phyloP scores from a whole-genome alignment of 495 filamentous ascomycete genomes.

The Penicillium desertorum region DNA sequence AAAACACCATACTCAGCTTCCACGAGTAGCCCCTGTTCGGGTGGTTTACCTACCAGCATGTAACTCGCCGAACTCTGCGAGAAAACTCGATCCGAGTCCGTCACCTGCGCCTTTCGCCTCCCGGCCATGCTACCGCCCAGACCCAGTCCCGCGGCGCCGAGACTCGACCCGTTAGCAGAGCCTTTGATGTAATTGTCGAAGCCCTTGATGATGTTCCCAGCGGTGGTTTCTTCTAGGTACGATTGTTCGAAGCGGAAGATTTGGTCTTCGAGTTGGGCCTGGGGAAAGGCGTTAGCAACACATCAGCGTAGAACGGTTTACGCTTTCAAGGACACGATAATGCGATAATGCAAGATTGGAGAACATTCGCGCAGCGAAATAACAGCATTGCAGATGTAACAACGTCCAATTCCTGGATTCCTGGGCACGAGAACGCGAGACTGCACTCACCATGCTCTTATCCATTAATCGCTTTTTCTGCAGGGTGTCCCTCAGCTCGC shows the following conservation, averaged over 20 bases:
- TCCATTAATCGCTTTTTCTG: constrained; percentile 67
- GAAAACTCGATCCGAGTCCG: constrained; percentile 53
- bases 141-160: constrained; percentile 42
- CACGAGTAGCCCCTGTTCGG: not conserved
- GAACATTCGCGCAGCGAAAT: not conserved
- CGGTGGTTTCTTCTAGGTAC: constrained; percentile 87
- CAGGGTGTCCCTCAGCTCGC: constrained; percentile 65
- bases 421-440: not conserved
- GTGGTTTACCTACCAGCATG: constrained; percentile 42
- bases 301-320: not conserved
- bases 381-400: not conserved
- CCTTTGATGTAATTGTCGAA: constrained; percentile 98
- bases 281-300: constrained; percentile 5
- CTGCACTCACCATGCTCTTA: constrained; percentile 57
- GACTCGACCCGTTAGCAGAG: constrained; percentile 43
- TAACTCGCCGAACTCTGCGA: constrained; percentile 52
- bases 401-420: not conserved
- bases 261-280: constrained; percentile 72
- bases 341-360: not conserved
- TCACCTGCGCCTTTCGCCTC: constrained; percentile 49
- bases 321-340: not conserved
- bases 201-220: constrained; percentile 93
- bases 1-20: not conserved
- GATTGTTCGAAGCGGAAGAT: constrained; percentile 81
- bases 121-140: constrained; percentile 40